A percentile compares a stretch with the other conserved stretches of the same genome.
phyloP scores from a whole-genome alignment of 2,329 filamentous ascomycete genomes.

The Anisogramma anomala region DNA sequence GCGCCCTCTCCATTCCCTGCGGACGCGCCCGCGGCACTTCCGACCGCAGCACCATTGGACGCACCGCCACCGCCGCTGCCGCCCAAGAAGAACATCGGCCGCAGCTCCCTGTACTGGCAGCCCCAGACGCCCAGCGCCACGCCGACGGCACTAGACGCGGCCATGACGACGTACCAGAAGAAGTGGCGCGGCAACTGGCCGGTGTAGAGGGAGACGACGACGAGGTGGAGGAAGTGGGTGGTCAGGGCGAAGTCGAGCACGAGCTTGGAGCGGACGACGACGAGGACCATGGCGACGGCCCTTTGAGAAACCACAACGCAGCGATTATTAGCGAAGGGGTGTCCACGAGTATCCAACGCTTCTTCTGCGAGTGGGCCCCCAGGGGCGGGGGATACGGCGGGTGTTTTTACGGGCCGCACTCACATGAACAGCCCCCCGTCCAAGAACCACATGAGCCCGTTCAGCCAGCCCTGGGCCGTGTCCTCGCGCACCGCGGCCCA shows the following conservation, averaged over 20 bases:
- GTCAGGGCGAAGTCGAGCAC: conserved; percentile 91
- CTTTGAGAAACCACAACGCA: conserved; percentile 31
- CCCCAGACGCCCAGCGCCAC: conserved; percentile 71
- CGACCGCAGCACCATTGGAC: conserved; percentile 20
- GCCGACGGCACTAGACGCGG: conserved; percentile 32
- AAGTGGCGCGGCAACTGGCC: conserved; percentile 61
- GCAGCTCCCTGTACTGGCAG: conserved; percentile 79
- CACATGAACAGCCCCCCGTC: conserved; percentile 43
- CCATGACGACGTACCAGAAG: conserved; percentile 72
- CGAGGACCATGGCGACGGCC: conserved; percentile 67
- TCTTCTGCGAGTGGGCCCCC: too few species aligned
- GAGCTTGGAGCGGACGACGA: conserved; percentile 83
- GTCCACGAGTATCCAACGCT: too few species aligned
- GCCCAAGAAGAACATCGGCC: conserved; percentile 78
- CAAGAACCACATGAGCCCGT: conserved; percentile 46
- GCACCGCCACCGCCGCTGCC: conserved; percentile 22
- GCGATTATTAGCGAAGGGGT: not conserved
- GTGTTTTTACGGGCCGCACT: too few species aligned
- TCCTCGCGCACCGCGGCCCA: conserved; percentile 49
- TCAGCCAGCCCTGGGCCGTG: conserved; percentile 50
- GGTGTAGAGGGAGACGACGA: conserved; percentile 57
- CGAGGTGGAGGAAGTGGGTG: conserved; percentile 34
- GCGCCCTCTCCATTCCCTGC: conserved; percentile 10
- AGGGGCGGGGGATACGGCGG: too few species aligned
- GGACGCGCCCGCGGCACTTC: conserved; percentile 14